Base-by-base conservation (phyloP, 164 flowering plant species). In the Dillenia turbinata region DNA sequence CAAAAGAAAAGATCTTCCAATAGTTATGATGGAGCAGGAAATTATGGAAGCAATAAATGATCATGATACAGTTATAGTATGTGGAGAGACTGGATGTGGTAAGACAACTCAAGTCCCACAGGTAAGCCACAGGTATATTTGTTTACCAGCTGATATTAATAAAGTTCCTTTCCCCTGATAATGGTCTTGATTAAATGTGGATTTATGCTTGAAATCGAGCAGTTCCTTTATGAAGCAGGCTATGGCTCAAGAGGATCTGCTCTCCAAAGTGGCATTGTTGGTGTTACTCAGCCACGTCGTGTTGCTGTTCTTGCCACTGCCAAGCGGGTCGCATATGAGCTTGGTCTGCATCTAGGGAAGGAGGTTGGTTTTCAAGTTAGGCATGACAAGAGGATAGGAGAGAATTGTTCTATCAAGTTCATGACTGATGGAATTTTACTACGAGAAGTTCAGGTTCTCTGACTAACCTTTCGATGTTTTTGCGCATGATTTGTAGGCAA, bases 391-490 rank as follows among this genome's bases (percentile, higher is more conserved):
- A 79, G 71, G 72, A 78, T 95, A 63, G 96, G 96, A 44, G 77
- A 87, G 48, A 75, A 62, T 60, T 78, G 90, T 72, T 80, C 90
- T 55, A 89, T 95, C 75, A 95, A 92, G 76, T 86, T 92, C 70
- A 95, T 95, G 99, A 92, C 99, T 45, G 99, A 95, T 75, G 99
- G 99, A 66, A 95, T 95, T 67, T 77, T 95, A 68, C 90, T 92
- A 53, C 86, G 97, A 44, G 99, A 95, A 89, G 70, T 85, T 56
- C 96, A 92, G 97, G 97, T 59, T 61, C 40, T 11, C 54, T 26
- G 17, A 16, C 52, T 56, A 24, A 51, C 54, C 56, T 56, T 12
- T 24, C 50, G 8, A 8, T 56, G 9, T 54, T 12, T 17, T 26
- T 26, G 33, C 33, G 5, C 33, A 26, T 26, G 33, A 26, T 26